Evolutionary conservation across 169 alveolate genomes (phyloP).

Genomic region (Perkinsus chesapeaki): DNA sequence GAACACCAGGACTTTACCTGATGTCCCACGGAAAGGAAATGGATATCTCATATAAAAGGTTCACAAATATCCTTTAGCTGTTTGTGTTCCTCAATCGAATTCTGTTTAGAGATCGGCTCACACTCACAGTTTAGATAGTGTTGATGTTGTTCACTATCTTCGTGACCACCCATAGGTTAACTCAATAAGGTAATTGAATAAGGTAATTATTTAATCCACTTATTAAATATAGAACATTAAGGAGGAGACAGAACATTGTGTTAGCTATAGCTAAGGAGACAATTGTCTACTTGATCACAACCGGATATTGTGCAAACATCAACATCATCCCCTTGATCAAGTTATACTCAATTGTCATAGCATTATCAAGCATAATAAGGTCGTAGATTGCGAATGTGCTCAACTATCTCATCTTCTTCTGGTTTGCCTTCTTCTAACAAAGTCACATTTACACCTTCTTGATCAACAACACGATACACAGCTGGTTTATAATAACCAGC

Average conservation of each 20-base stretch:
- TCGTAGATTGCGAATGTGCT: not conserved
- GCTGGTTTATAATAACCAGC: not conserved
- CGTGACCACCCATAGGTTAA: not conserved
- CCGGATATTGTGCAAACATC: no score
- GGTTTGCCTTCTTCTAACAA: not conserved
- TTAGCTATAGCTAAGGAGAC: no score
- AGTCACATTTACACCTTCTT: not conserved
- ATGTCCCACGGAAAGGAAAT: no score
- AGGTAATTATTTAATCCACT: not conserved
- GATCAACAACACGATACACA: not conserved
- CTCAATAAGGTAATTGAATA: not conserved
- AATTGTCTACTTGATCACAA: no score
- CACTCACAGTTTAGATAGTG: not conserved
- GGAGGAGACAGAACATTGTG: not conserved
- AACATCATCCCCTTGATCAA: no score
- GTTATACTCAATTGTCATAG: no score
- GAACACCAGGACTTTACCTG: no score
- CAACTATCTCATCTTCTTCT: not conserved
- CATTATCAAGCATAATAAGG: not conserved
- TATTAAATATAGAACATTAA: not conserved
- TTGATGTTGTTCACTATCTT: not conserved
- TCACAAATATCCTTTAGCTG: no score
- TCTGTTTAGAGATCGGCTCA: no score
- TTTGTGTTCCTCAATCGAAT: no score
- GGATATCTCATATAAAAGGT: no score